Evolutionary conservation across 805 yeast genomes (phyloP), one percentile per base, ranked within the genome.

Genomic region (Aciculoconidium aculeatum): DNA sequence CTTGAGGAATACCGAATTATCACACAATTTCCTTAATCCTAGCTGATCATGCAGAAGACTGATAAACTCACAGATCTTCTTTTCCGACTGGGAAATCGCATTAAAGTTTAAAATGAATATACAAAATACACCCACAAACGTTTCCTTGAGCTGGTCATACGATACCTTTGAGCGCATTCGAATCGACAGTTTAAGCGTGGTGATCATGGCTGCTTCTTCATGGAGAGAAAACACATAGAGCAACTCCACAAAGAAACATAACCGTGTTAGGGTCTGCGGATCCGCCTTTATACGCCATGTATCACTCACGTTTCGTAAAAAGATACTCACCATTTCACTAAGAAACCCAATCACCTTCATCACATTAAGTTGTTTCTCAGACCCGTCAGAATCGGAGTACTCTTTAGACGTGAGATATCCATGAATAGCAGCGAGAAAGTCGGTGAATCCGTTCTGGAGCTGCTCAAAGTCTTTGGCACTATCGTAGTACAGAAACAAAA

Each of bases 1-100:
- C 11, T 65, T 61, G 28, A 92, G 58, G 36, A 88, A 78, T 6
- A 59, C 50, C 0, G 79, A 68, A 3, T 71, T 52, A 28, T 77
- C 80, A 57, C 98, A 92, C 31, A 79, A 72, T 5, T 73, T 67
- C 21, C 84, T 58, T 2, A 53, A 44, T 0, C 96, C 96, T 7
- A 88, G 53, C 27, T 84, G 77, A 6, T 75, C 75, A 47, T 92
- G 99, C 1, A 85, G 49, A 5, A 73, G 53, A 22, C 75, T 67
- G 9, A 85, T 53, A 11, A 80, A 47, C 18, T 73, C 72, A 33
- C 63, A 53, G 17, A 63, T 24, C 45, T 64, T 18, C 11, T 14
- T 9, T 15, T 20, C 15, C 4, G n/a, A 16, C 5, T 28, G 16
- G 11, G 42, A 26, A 7, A 20, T 21, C 14, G 36, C 30, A 19